Conservation (phyloP, 2,329 filamentous ascomycete genomes). For the Reticulascus tulasneorum region DNA sequence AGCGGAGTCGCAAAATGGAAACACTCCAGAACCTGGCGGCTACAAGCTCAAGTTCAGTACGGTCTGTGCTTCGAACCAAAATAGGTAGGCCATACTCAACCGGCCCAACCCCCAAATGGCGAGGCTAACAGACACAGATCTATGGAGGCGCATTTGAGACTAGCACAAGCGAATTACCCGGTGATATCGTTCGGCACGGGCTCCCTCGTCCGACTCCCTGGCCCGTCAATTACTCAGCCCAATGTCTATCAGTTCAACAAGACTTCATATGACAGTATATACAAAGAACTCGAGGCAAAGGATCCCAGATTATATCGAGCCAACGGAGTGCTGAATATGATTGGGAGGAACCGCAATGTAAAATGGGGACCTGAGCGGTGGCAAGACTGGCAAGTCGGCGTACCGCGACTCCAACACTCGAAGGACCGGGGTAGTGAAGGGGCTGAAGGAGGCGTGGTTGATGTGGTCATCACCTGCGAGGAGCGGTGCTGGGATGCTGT, state of each 20-base stretch:
- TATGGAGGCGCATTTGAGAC: conserved; percentile 98
- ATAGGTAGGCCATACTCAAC: conserved; percentile 57
- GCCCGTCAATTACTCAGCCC: conserved; percentile 84
- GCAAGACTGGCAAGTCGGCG: conserved; percentile 93
- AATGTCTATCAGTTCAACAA: conserved; percentile 99
- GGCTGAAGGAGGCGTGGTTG: conserved; percentile 83
- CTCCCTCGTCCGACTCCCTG: conserved; percentile 87
- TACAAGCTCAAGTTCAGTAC: conserved; percentile 97
- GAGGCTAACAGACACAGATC: conserved; percentile 48
- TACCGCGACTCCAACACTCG: conserved; percentile 73
- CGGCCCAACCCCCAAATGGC: not conserved
- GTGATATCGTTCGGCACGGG: conserved; percentile 98
- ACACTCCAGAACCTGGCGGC: conserved; percentile 48
- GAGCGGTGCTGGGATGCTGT: conserved; percentile 98
- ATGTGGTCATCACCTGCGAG: conserved; percentile 95
- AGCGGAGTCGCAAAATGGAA: conserved; percentile 35
- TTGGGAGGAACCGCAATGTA: conserved; percentile 83
- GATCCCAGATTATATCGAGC: conserved; percentile 83
- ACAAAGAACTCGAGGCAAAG: conserved; percentile 81
- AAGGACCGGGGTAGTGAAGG: conserved; percentile 74
- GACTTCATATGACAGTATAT: conserved; percentile 92
- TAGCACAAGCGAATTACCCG: conserved; percentile 83
- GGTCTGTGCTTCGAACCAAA: conserved; percentile 98
- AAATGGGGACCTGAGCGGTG: conserved; percentile 96
- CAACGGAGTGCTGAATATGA: conserved; percentile 94